A percentile compares a stretch with the other conserved stretches of the same genome.
Conservation (phyloP, 1,284 basidiomycete species). For the Caloboletus firmus region DNA sequence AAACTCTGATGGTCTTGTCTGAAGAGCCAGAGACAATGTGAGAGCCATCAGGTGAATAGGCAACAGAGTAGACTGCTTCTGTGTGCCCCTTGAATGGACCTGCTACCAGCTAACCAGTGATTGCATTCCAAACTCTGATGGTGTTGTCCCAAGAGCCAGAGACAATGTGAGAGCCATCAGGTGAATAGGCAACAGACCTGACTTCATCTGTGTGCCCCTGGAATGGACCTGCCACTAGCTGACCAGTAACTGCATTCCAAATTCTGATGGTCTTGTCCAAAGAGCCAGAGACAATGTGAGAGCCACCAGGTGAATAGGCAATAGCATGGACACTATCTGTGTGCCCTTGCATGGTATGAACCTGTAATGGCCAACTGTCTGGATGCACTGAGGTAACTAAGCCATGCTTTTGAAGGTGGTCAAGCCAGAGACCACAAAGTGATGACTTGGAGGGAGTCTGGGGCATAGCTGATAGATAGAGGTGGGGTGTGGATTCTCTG, state of each 20-base stretch:
- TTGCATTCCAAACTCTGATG: not conserved
- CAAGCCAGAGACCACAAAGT: not conserved
- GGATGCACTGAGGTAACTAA: not conserved
- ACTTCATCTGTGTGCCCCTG: not conserved
- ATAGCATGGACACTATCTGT: not conserved
- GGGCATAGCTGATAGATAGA: not conserved
- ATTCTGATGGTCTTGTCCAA: rapidly evolving
- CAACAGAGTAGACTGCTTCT: not conserved
- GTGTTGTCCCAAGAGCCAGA: not conserved
- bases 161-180: not conserved
- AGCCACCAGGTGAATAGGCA: not conserved
- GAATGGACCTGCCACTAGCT: not conserved
- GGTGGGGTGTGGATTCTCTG: not conserved
- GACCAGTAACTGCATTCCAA: not conserved
- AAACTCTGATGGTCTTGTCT: not conserved
- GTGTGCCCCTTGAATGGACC: not conserved
- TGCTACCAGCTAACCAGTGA: not conserved
- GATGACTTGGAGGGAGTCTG: not conserved
- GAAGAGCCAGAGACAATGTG: not conserved
- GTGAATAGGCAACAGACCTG: not conserved
- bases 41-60: not conserved
- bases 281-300: not conserved
- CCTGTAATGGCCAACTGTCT: not conserved
- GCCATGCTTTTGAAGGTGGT: not conserved
- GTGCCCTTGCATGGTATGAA: not conserved